Base-by-base conservation (phyloP, 768 basidiomycete species). In the Lactifluus subvellereus region DNA sequence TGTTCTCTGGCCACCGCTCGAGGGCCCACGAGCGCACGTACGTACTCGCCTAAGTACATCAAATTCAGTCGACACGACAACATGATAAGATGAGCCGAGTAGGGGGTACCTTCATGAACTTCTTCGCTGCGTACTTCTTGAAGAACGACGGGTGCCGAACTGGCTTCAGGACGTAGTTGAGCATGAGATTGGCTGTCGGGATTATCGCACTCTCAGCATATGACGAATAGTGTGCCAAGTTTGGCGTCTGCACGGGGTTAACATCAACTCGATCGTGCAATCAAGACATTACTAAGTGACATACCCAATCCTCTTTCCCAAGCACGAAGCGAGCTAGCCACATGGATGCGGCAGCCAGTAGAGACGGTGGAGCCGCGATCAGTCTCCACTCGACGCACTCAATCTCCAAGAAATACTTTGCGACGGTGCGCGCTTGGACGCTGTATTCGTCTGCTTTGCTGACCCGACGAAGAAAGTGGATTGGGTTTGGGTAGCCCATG, bases 391-490 rank as follows among this genome's bases (percentile, higher is more conserved):
- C 94, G 20, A 97, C 78, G 55, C 84, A 83, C 13, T 84, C 83
- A 54, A 97, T 89, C 77, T 97, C 95, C 57, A 95, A 77, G 56
- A 97, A 80, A 74, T 93, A 98, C 73, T 98, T 97, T 40, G 86
- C 92, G 20, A 97, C 80, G 3, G 94, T 94, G 60, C 94, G 78
- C 16, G 87, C 87, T 68, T 91, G 84, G 35, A 89, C 81, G 68
- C 95, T 89, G 74, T 93, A 96, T 60, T 87, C 85, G 69, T 98
- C 95, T 3, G 94, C 95, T 76, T 97, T 98, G 77, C 90, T 93
- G 60, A 91, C 86, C 38, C 94, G 81, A 43, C 94, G 79, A 45
- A 97, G 80, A 79, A 88, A 97, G 66, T 90, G 86, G 76, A 98
- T 86, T 2, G 94, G 92, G 66, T 90, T 93, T 33, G 95, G 91